phyloP scores from a whole-genome alignment of 202 grass and related monocot species.

The Bolboschoenoplectus hybrid region DNA sequence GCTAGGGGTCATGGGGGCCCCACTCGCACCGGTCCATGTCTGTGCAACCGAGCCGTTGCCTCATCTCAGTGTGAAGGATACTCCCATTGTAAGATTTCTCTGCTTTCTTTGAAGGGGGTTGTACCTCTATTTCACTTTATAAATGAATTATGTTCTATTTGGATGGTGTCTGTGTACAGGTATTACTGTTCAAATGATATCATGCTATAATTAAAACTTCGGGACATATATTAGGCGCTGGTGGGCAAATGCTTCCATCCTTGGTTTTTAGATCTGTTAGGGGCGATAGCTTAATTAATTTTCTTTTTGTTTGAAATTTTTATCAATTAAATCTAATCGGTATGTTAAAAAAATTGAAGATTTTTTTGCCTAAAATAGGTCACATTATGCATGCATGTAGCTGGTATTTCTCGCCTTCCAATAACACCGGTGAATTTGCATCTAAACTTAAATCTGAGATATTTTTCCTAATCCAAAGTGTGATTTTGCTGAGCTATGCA shows the following conservation, averaged over 20 bases:
- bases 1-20: constrained; percentile 80
- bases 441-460: constrained; percentile 14
- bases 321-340: neutral
- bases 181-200: neutral
- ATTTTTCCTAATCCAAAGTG: neutral
- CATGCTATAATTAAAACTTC: neutral
- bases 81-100: constrained; percentile 69
- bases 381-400: constrained; percentile 23
- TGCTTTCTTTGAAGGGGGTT: neutral
- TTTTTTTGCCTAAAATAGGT: neutral
- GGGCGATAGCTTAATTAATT: neutral
- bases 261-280: constrained; percentile 28
- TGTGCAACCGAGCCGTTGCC: constrained; percentile 74
- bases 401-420: neutral
- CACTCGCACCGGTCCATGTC: constrained; percentile 76
- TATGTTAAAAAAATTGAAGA: neutral
- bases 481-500: neutral
- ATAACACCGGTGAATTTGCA: neutral
- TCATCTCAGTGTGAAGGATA: constrained; percentile 92
- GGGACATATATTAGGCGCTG: neutral
- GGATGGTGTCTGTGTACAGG: neutral
- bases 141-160: neutral
- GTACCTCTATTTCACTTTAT: neutral
- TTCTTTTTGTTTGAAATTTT: neutral
- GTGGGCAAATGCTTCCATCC: neutral